Evolutionary conservation across 2,329 filamentous ascomycete genomes (phyloP).

Genomic region (Hypomyces perniciosus): DNA sequence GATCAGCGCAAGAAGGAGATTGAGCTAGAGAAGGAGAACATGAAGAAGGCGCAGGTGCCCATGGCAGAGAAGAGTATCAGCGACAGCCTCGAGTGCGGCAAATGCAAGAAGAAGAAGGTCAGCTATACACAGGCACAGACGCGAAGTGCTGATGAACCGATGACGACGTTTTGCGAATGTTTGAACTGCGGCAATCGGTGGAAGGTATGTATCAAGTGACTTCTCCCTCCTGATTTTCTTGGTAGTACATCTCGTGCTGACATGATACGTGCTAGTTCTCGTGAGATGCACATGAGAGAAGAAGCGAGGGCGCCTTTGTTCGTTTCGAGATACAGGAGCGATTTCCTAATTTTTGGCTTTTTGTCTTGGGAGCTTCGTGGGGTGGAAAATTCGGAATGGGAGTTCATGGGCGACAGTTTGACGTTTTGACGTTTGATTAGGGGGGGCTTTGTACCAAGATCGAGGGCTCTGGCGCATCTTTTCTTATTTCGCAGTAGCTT

Average conservation of each 20-base stretch:
- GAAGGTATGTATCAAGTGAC: conserved; percentile 49
- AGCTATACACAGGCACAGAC: conserved; percentile 97
- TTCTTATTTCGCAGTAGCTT: not conserved
- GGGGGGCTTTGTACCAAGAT: not conserved
- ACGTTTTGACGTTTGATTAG: not conserved
- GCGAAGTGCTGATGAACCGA: conserved; percentile 88
- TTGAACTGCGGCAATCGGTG: conserved; percentile 63
- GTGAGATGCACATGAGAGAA: not conserved
- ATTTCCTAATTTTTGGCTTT: not conserved
- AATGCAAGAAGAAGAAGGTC: conserved; percentile 90
- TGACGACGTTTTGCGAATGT: conserved; percentile 71
- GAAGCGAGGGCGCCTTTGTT: not conserved
- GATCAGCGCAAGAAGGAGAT: conserved; percentile 72
- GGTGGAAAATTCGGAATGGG: conserved; percentile 5
- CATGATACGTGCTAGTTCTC: not conserved
- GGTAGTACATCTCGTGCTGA: not conserved
- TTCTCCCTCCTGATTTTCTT: not conserved
- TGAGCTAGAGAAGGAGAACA: conserved; percentile 81
- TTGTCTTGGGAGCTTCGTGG: not conserved
- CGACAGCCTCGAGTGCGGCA: conserved; percentile 79
- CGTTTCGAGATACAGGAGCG: not conserved
- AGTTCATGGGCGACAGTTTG: conserved; percentile 5
- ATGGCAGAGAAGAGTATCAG: conserved; percentile 88
- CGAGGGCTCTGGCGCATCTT: not conserved
- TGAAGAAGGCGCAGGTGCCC: conserved; percentile 94